These are phyloP conservation scores for Aspergillus calidoustus DNA, from an alignment of 2,329 filamentous ascomycete genomes.

Conservation along the genomic window DNA sequence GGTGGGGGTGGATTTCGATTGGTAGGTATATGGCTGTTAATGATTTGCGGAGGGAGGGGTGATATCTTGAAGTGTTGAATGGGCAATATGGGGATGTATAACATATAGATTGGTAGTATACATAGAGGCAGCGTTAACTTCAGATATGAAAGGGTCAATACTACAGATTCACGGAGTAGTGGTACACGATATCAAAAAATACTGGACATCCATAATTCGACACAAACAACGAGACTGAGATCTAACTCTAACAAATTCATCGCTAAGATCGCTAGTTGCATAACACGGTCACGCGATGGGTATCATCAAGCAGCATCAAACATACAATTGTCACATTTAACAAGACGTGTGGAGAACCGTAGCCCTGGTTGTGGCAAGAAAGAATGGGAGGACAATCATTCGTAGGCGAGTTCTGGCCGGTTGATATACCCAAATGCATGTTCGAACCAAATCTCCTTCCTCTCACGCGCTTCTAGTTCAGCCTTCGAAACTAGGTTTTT, in stretches of 20 bases:
- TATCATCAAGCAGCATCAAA: neutral
- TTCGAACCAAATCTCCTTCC: neutral
- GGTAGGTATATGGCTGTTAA: slow-evolving; percentile 97
- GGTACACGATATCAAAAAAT: neutral
- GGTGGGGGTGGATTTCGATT: slow-evolving; percentile 90
- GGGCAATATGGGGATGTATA: slow-evolving; percentile 32
- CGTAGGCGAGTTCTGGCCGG: too few relatives aligned
- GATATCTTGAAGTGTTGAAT: neutral
- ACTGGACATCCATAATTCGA: neutral
- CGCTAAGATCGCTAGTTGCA: neutral
- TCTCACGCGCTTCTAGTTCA: neutral
- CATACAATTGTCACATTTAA: neutral
- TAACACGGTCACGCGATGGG: neutral
- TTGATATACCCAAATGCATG: neutral
- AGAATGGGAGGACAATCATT: neutral
- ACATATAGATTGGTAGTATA: slow-evolving; percentile 17
- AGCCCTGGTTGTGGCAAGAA: neutral
- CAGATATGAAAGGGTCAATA: neutral
- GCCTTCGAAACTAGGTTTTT: neutral
- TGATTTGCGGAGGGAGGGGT: slow-evolving; percentile 68
- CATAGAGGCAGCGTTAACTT: neutral
- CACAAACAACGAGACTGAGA: neutral
- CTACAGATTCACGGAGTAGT: neutral
- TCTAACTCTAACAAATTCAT: neutral
- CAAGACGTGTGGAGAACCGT: neutral